Evolutionary conservation across 2,329 filamentous ascomycete species (phyloP).

Genomic region (Torrubiellomyces zombiae): DNA sequence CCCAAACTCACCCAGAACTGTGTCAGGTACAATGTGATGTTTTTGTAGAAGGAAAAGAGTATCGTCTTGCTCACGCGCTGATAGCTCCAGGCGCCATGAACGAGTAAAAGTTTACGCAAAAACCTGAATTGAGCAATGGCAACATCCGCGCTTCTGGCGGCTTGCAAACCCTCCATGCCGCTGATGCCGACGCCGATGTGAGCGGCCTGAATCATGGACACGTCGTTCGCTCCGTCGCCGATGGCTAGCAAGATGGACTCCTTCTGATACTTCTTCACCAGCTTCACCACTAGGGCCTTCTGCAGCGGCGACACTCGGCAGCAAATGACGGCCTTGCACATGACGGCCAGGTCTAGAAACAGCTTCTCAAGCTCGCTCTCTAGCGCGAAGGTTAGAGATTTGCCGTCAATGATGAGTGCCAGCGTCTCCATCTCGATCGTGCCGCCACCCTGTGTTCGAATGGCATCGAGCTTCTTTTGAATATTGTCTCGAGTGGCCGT

Average conservation of each 20-base stretch:
- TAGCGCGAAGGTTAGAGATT: constrained; percentile 81
- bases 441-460: constrained; percentile 63
- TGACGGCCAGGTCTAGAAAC: constrained; percentile 81
- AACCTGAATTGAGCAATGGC: constrained; percentile 93
- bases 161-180: constrained; percentile 90
- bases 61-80: constrained; percentile 95
- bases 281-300: constrained; percentile 93
- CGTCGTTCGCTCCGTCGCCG: constrained; percentile 94
- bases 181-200: constrained; percentile 97
- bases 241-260: constrained; percentile 88
- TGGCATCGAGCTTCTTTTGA: constrained; percentile 83
- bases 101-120: constrained; percentile 80
- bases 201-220: constrained; percentile 99
- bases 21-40: constrained; percentile 95
- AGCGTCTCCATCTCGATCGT: constrained; percentile 70
- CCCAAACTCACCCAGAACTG: constrained; percentile 74
- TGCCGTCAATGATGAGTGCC: constrained; percentile 89
- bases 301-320: constrained; percentile 93
- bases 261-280: constrained; percentile 83
- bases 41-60: constrained; percentile 98
- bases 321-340: constrained; percentile 98
- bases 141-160: constrained; percentile 87
- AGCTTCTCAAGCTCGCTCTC: constrained; percentile 88
- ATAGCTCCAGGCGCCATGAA: constrained; percentile 96
- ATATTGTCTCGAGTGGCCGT: constrained; percentile 73